Evolutionary conservation across 495 filamentous ascomycete genomes (phyloP).

Genomic region (Penicillium canescens): DNA sequence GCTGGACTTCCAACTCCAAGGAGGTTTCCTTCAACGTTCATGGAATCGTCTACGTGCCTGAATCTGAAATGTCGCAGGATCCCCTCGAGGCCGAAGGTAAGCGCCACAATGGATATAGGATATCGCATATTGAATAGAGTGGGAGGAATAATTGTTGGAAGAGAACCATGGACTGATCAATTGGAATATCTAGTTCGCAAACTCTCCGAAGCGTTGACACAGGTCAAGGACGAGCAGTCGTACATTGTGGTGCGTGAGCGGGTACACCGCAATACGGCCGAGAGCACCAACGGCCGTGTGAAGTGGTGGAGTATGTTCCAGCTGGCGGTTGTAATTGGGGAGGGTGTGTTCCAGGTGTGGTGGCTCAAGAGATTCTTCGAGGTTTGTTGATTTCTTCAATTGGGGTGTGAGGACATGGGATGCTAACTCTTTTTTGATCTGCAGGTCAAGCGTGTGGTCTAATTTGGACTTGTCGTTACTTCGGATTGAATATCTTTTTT

Average conservation of each 20-base stretch:
- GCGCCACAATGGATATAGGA: not conserved
- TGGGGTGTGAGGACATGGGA: not conserved
- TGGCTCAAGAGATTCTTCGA: conserved; percentile 99
- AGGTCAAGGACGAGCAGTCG: conserved; percentile 95
- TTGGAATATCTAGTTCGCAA: conserved; percentile 62
- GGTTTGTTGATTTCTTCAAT: conserved; percentile 47
- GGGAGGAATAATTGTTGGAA: not conserved
- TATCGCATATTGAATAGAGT: not conserved
- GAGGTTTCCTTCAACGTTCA: conserved; percentile 99
- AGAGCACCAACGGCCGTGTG: conserved; percentile 94
- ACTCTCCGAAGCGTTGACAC: conserved; percentile 80
- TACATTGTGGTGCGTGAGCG: conserved; percentile 96
- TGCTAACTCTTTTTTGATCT: not conserved
- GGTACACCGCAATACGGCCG: conserved; percentile 95
- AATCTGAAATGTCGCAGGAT: conserved; percentile 79
- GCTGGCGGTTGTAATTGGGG: conserved; percentile 81
- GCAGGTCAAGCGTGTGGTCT: conserved; percentile 49
- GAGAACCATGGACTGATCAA: conserved; percentile 9
- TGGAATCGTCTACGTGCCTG: conserved; percentile 95
- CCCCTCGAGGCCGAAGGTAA: conserved; percentile 87
- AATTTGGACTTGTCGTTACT: conserved; percentile 15
- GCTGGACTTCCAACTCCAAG: conserved; percentile 88
- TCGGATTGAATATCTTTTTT: conserved; percentile 9
- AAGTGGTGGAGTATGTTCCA: conserved; percentile 99
- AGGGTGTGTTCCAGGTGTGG: conserved; percentile 98